These are phyloP conservation scores for Pestalotiopsis fici DNA, from an alignment of 2,329 filamentous ascomycete species.

Conservation along the genomic window DNA sequence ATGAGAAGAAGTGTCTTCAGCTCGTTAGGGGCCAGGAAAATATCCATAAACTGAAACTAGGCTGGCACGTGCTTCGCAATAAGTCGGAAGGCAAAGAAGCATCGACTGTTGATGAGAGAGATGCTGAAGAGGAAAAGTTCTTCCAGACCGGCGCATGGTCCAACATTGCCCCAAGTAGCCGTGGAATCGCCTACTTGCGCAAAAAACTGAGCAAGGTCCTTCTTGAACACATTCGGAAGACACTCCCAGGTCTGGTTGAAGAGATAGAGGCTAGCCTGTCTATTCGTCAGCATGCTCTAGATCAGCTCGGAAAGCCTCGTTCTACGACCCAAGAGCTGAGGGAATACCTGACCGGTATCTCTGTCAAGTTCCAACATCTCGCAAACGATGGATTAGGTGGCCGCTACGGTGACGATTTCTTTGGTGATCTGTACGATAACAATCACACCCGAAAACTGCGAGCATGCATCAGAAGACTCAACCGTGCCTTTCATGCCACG, in stretches of 20 bases:
- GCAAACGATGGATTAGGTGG: constrained; percentile 39
- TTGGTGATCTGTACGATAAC: constrained; percentile 29
- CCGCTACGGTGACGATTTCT: constrained; percentile 40
- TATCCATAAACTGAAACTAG: constrained; percentile 38
- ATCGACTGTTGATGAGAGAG: constrained; percentile 23
- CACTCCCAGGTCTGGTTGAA: constrained; percentile 24
- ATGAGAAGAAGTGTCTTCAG: constrained; percentile 38
- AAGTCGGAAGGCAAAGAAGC: constrained; percentile 32
- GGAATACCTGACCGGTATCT: constrained; percentile 34
- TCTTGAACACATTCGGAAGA: constrained; percentile 29
- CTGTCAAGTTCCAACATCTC: constrained; percentile 37
- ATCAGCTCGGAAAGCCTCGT: constrained; percentile 25
- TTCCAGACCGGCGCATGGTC: constrained; percentile 31
- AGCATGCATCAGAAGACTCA: constrained; percentile 31
- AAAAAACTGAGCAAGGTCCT: constrained; percentile 37
- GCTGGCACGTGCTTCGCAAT: constrained; percentile 46
- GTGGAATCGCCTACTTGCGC: constrained; percentile 36
- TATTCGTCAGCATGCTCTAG: constrained; percentile 15
- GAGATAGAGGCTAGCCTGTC: constrained; percentile 24
- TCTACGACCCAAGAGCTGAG: constrained; percentile 28
- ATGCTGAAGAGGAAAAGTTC: constrained; percentile 31
- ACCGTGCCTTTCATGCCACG: constrained; percentile 28
- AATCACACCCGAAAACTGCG: constrained; percentile 27
- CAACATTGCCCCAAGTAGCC: constrained; percentile 25
- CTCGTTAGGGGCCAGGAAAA: constrained; percentile 46